Percentiles rank a stretch among this genome's conserved stretches.
Evolutionary conservation across 1,139 yeast genomes (phyloP).

Genomic region (Suhomyces bokatorum): DNA sequence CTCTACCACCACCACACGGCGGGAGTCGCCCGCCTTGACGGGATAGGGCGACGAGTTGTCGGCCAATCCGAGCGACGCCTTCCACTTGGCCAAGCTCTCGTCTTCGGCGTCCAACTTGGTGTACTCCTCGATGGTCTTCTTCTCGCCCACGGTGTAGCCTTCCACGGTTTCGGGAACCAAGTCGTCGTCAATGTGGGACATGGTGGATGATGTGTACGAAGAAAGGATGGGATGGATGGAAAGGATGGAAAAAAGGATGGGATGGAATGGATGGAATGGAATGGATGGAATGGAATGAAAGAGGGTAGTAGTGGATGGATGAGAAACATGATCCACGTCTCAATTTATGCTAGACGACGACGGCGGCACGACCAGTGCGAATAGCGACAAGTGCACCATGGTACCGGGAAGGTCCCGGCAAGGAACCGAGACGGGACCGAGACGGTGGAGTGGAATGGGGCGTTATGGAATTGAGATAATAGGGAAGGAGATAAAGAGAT

Average conservation of each 20-base stretch:
- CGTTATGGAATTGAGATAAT: too few relatives aligned
- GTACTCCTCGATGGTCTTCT: conserved; percentile 85
- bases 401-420: not conserved
- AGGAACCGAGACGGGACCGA: not conserved
- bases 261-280: too few relatives aligned
- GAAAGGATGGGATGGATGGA: not conserved
- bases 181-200: conserved; percentile 50
- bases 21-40: conserved; percentile 65
- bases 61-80: conserved; percentile 78
- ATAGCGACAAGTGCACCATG: not conserved
- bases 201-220: conserved; percentile 5
- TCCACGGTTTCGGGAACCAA: conserved; percentile 62
- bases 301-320: not conserved
- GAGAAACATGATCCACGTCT: conserved; percentile 5
- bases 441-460: too few relatives aligned
- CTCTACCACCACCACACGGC: conserved; percentile 78
- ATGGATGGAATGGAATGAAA: too few relatives aligned
- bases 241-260: too few relatives aligned
- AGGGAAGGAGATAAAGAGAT: too few relatives aligned
- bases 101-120: conserved; percentile 85
- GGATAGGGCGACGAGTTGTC: conserved; percentile 58
- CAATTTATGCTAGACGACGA: conserved; percentile 5
- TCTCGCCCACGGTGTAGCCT: conserved; percentile 77
- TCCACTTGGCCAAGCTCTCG: conserved; percentile 91
- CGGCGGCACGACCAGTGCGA: conserved; percentile 5